phyloP scores from a whole-genome alignment of 2,329 filamentous ascomycete genomes.

The Diplodia intermedia region DNA sequence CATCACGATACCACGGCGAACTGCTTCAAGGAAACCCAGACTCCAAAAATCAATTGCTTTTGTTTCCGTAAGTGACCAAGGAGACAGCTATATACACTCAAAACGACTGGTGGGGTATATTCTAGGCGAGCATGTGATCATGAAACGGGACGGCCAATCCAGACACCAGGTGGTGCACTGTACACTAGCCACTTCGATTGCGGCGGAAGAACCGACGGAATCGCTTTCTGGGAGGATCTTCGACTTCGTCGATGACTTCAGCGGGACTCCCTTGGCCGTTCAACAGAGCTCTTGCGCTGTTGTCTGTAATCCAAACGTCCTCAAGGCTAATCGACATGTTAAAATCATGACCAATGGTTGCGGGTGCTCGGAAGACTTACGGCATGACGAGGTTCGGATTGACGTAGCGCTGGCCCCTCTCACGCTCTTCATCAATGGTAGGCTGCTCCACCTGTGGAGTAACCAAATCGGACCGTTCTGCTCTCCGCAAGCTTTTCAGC shows the following conservation, averaged over 20 bases:
- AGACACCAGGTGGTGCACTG: constrained; percentile 1
- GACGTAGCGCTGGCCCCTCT: constrained; percentile 73
- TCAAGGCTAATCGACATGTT: constrained; percentile 59
- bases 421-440: constrained; percentile 75
- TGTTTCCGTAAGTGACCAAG: background rate
- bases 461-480: constrained; percentile 59
- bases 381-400: constrained; percentile 76
- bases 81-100: constrained; percentile 1
- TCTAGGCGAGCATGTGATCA: background rate
- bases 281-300: constrained; percentile 17
- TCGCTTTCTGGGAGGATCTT: background rate
- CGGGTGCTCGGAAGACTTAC: constrained; percentile 54
- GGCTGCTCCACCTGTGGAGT: constrained; percentile 45
- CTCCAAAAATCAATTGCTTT: background rate
- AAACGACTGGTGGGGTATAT: constrained; percentile 25
- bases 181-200: constrained; percentile 17
- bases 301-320: constrained; percentile 68
- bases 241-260: background rate
- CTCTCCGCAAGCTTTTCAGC: constrained; percentile 77
- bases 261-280: constrained; percentile 8
- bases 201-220: constrained; percentile 25
- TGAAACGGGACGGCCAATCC: background rate
- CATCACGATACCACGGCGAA: too few species aligned
- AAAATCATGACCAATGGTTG: background rate
- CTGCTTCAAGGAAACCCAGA: background rate